Conservation (phyloP, 768 basidiomycete genomes). For the Trichaptum fuscoviolaceum region DNA sequence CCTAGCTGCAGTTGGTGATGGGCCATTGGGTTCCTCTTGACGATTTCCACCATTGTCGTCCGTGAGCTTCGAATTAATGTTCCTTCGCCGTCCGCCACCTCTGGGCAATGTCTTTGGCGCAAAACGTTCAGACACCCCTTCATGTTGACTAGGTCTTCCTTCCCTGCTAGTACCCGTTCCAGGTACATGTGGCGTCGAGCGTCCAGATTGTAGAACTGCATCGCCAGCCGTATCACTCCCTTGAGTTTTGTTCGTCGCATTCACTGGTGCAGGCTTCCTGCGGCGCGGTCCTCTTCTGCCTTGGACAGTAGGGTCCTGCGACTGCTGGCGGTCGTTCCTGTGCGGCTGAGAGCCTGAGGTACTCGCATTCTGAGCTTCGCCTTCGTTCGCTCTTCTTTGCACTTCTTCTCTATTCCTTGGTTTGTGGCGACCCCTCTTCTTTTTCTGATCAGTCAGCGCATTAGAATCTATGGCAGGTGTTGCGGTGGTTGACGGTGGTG, state of each 20-base stretch:
- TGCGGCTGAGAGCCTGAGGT: background rate
- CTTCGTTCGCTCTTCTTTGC: background rate
- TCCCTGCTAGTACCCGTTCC: background rate
- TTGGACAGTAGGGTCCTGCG: background rate
- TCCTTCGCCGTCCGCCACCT: background rate
- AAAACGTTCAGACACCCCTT: background rate
- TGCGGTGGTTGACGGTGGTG: background rate
- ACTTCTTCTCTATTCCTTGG: background rate
- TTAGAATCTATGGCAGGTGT: background rate
- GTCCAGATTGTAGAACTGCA: background rate
- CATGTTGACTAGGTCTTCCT: background rate
- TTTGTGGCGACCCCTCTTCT: background rate
- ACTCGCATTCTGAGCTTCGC: background rate
- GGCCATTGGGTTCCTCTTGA: background rate
- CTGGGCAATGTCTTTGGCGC: background rate
- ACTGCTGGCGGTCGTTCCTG: background rate
- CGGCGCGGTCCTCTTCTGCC: background rate
- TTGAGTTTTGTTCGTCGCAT: background rate
- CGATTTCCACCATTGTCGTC: background rate
- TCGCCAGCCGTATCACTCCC: background rate
- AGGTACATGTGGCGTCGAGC: background rate
- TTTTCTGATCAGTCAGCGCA: background rate
- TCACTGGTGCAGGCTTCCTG: background rate
- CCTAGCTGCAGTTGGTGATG: background rate
- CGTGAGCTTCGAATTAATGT: background rate